phyloP scores from a whole-genome alignment of 2,329 filamentous ascomycete species.

The Penicillium psychrosexuale region DNA sequence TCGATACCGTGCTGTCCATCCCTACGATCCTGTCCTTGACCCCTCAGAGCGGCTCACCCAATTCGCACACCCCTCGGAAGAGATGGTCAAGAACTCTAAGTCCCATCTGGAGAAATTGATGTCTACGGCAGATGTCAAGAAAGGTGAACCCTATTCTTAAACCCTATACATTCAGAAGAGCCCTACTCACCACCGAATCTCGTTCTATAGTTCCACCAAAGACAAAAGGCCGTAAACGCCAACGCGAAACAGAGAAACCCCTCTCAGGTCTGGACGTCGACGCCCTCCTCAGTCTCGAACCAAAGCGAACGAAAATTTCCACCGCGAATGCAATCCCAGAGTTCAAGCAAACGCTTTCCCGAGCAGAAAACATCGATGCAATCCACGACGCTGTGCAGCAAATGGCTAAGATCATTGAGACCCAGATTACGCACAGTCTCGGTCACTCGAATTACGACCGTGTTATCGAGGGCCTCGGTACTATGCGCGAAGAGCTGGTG shows the following conservation, averaged over 20 bases:
- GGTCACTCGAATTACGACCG: constrained; percentile 72
- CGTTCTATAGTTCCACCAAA: constrained; percentile 68
- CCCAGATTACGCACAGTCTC: constrained; percentile 68
- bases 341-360: constrained; percentile 75
- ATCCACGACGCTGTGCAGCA: constrained; percentile 69
- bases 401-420: constrained; percentile 68
- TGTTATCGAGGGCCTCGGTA: constrained; percentile 70
- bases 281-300: constrained; percentile 64
- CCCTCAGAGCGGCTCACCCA: constrained; percentile 64
- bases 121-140: constrained; percentile 74
- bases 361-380: constrained; percentile 57
- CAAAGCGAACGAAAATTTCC: constrained; percentile 53
- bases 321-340: constrained; percentile 79
- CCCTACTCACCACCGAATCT: constrained; percentile 17
- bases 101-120: constrained; percentile 62
- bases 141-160: constrained; percentile 50
- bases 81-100: constrained; percentile 60
- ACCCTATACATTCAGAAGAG: background rate
- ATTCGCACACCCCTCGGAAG: constrained; percentile 69
- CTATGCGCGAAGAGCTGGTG: constrained; percentile 73
- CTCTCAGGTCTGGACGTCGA: constrained; percentile 87
- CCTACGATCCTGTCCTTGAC: constrained; percentile 61
- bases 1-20: constrained; percentile 73
- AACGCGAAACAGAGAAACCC: constrained; percentile 70
- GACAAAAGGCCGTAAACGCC: constrained; percentile 66